Evolutionary conservation across 257 asterid genomes (phyloP).

Genomic region (Linderniella brevidens): DNA sequence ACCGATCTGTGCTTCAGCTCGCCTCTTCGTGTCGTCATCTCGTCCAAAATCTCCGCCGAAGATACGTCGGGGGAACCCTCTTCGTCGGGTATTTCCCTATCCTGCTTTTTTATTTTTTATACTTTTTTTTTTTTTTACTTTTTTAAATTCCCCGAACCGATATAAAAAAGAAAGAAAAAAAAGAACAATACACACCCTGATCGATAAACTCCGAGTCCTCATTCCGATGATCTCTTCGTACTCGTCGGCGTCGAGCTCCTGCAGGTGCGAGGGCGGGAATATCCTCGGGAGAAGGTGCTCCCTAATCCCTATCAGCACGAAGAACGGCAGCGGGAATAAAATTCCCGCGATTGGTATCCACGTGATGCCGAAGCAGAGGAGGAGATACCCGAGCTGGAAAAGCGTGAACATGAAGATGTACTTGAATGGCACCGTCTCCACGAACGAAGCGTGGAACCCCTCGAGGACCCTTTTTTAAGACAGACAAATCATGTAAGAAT

Average conservation of each 20-base stretch:
- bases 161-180: not conserved
- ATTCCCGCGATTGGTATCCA: conserved; percentile 94
- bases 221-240: conserved; percentile 62
- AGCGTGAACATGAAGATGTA: conserved; percentile 51
- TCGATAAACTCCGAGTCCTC: conserved; percentile 22
- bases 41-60: conserved; percentile 64
- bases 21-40: conserved; percentile 70
- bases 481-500: too few species aligned
- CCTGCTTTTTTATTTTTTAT: too few species aligned
- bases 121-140: too few species aligned
- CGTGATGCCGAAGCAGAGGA: conserved; percentile 70
- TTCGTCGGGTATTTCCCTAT: conserved; percentile 6
- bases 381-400: conserved; percentile 44
- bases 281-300: conserved; percentile 64
- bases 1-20: conserved; percentile 59
- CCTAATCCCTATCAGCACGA: conserved; percentile 53
- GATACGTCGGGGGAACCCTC: conserved; percentile 23
- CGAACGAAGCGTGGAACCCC: conserved; percentile 60
- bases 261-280: conserved; percentile 44
- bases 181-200: conserved; percentile 19
- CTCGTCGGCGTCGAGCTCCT: conserved; percentile 67
- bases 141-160: too few species aligned
- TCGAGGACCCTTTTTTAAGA: conserved; percentile 31
- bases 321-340: conserved; percentile 69
- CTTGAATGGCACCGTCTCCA: conserved; percentile 79